Conservation (phyloP, 2,329 filamentous ascomycete genomes). For the Sarocladium oryzae region DNA sequence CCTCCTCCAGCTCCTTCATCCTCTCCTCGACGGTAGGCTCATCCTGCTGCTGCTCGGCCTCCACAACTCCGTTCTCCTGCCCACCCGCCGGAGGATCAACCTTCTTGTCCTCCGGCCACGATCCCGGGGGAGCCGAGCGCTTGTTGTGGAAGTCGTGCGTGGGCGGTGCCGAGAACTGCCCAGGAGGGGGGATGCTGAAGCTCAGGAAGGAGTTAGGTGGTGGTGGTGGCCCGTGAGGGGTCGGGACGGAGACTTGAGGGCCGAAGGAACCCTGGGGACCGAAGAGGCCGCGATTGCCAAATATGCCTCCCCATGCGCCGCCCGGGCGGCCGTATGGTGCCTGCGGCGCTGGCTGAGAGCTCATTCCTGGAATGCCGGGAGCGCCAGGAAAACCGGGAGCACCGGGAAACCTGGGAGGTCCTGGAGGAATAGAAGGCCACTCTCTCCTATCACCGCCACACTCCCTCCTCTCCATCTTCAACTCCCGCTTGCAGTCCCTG, state of each 20-base stretch:
- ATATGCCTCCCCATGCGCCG: neutral
- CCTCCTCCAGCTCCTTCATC: constrained; percentile 17
- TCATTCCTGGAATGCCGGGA: neutral
- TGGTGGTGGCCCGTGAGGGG: no score
- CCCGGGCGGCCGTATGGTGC: neutral
- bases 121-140: constrained; percentile 19
- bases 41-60: no score
- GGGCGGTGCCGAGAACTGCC: neutral
- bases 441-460: constrained; percentile 14
- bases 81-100: neutral
- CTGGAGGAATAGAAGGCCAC: constrained; percentile 10
- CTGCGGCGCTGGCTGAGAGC: neutral
- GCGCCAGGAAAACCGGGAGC: neutral
- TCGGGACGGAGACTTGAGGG: constrained; percentile 2
- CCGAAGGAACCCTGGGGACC: constrained; percentile 12
- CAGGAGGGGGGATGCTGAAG: neutral
- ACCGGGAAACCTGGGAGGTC: neutral
- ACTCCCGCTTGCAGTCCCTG: constrained; percentile 24
- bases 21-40: neutral
- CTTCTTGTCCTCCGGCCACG: constrained; percentile 27
- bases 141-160: neutral
- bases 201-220: no score
- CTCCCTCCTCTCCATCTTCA: neutral
- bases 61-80: neutral
- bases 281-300: constrained; percentile 9